Percentiles rank a stretch among this genome's conserved stretches.
Evolutionary conservation across 352 stramenopile species (phyloP).

Genomic region (Pythium phragmitis): DNA sequence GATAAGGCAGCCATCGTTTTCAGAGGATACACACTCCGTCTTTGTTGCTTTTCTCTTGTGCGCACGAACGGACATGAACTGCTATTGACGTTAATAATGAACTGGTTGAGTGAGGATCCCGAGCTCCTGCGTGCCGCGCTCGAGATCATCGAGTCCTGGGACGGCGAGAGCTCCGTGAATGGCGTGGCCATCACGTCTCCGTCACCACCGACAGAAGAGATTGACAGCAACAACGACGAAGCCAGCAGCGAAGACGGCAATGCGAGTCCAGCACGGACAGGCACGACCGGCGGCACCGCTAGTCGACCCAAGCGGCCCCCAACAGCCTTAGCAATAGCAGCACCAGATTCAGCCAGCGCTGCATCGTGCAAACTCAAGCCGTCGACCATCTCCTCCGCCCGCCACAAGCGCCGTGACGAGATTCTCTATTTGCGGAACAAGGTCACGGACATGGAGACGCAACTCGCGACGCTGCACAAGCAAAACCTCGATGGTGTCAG

Average conservation of each 20-base stretch:
- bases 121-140: constrained; percentile 24
- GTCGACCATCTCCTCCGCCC: constrained; percentile 14
- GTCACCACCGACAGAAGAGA: neutral
- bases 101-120: constrained; percentile 19
- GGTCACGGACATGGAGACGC: constrained; percentile 19
- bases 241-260: constrained; percentile 16
- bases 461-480: constrained; percentile 5
- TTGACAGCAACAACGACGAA: constrained; percentile 16
- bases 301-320: too few relatives aligned
- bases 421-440: constrained; percentile 19
- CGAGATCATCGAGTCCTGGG: constrained; percentile 25
- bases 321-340: too few relatives aligned
- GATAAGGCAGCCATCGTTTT: too few relatives aligned
- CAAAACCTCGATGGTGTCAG: constrained; percentile 6
- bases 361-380: constrained; percentile 9
- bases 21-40: too few relatives aligned
- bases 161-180: constrained; percentile 16
- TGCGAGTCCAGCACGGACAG: neutral
- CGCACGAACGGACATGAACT: neutral
- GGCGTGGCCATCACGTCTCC: constrained; percentile 4
- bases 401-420: constrained; percentile 24
- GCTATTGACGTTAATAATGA: too few relatives aligned
- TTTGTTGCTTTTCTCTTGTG: too few relatives aligned
- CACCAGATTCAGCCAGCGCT: too few relatives aligned
- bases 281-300: too few relatives aligned